Evolutionary conservation across 345 rosid genomes (phyloP), one percentile per base, ranked within the genome.

Genomic region (Heritiera fomes): DNA sequence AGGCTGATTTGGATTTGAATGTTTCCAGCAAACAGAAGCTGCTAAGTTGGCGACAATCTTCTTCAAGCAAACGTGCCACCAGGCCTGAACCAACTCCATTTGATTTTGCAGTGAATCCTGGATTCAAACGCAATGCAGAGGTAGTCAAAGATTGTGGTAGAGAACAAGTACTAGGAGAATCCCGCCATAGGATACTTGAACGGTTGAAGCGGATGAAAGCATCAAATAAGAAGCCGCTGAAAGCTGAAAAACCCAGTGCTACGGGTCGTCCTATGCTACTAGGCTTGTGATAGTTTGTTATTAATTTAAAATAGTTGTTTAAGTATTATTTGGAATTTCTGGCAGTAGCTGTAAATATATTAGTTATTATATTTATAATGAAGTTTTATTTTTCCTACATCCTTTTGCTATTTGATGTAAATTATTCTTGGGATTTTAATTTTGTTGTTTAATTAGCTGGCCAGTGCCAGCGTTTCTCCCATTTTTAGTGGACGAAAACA

Each of bases 11-110:
- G 78, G 95, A 93, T 80, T 84, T 88, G 60, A 94, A 90, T 75
- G 85, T 90, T 46, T 80, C 91, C 88, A 90, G 93, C 84, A 87
- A 86, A 49, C 86, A 89, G 41, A 89, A 84, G 79, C 81, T 1
- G 38, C 38, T 94, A 58, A 89, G 98, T 40, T 53, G 7, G 7
- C 95, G 88, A 77, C 87, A 93, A 59, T 82, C 90, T 63, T 90
- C 92, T 74, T 82, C 88, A 14, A 84, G 90, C 76, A 85, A 85
- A 52, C 90, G 81, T 76, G 87, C 97, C 38, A 81, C 95, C 12
- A 88, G 93, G 78, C 98, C 97, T 47, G 98, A 95, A 85, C 97
- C 98, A 71, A 87, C 98, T 20, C 92, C 97, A n/a, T 74, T 93
- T 87, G 97, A 90, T 87, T 95, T 88, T 79, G 9, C 88, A 41